A percentile compares a stretch with the other conserved stretches of the same genome.
These are phyloP conservation scores for Anisogramma anomala DNA, from an alignment of 2,329 filamentous ascomycete species.

Conservation along the genomic window DNA sequence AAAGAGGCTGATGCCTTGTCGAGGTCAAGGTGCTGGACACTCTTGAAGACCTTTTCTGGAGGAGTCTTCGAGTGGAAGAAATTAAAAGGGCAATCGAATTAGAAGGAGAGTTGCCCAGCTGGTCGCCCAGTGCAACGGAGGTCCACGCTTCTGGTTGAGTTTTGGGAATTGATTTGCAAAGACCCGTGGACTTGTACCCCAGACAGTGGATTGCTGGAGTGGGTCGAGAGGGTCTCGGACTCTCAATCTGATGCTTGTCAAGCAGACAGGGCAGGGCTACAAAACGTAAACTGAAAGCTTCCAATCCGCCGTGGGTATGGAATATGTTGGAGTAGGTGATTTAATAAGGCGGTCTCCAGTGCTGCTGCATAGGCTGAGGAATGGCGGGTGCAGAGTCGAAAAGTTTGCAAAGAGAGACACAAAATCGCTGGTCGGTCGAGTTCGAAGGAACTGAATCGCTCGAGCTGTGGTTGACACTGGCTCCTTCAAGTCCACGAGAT, in stretches of 20 bases:
- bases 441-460: not conserved
- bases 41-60: slow-evolving; percentile 4
- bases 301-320: slow-evolving; percentile 9
- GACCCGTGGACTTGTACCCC: slow-evolving; percentile 12
- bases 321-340: slow-evolving; percentile 3
- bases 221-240: slow-evolving; percentile 2
- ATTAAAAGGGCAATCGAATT: slow-evolving; percentile 7
- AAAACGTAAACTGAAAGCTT: not conserved
- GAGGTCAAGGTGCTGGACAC: slow-evolving; percentile 1
- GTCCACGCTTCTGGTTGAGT: slow-evolving; percentile 12
- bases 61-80: not conserved
- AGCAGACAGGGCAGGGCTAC: slow-evolving; percentile 1
- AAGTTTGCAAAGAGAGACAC: slow-evolving; percentile 2
- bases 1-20: slow-evolving; percentile 5
- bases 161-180: slow-evolving; percentile 14
- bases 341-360: slow-evolving; percentile 4
- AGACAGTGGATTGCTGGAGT: slow-evolving; percentile 13
- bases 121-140: slow-evolving; percentile 14
- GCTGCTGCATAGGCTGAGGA: slow-evolving; percentile 3
- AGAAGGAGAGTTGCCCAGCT: slow-evolving; percentile 11
- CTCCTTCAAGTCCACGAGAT: slow-evolving; percentile 9
- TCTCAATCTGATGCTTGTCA: not conserved
- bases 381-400: not conserved
- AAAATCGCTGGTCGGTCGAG: not conserved
- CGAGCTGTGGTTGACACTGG: slow-evolving; percentile 2